These are phyloP conservation scores for Hyphopichia khmerensis DNA, from an alignment of 1,139 yeast genomes.

Conservation along the genomic window DNA sequence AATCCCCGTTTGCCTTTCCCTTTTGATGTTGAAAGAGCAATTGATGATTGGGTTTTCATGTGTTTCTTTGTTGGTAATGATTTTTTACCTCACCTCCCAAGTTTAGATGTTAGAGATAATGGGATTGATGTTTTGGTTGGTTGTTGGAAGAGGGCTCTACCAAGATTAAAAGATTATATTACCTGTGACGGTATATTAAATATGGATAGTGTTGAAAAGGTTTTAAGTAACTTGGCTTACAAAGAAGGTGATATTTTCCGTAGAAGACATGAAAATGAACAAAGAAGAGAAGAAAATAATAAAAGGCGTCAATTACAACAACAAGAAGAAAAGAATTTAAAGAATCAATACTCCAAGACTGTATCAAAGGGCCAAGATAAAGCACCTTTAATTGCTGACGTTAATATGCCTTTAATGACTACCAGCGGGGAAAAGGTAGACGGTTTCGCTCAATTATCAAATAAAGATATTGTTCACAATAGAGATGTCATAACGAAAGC, in stretches of 20 bases:
- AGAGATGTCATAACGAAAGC: slow-evolving; percentile 71
- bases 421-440: slow-evolving; percentile 68
- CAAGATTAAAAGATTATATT: slow-evolving; percentile 69
- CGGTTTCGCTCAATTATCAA: slow-evolving; percentile 61
- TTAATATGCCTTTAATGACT: slow-evolving; percentile 75
- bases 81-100: slow-evolving; percentile 95
- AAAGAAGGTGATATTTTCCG: slow-evolving; percentile 83
- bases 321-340: slow-evolving; percentile 39
- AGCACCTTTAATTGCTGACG: slow-evolving; percentile 71
- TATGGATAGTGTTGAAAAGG: slow-evolving; percentile 69
- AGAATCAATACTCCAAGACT: slow-evolving; percentile 31
- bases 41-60: slow-evolving; percentile 99
- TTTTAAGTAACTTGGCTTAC: slow-evolving; percentile 62
- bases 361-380: slow-evolving; percentile 67
- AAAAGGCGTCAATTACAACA: slow-evolving; percentile 56
- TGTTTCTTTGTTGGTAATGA: slow-evolving; percentile 99
- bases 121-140: slow-evolving; percentile 80
- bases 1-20: slow-evolving; percentile 70
- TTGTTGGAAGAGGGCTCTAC: slow-evolving; percentile 78
- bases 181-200: slow-evolving; percentile 88
- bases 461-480: slow-evolving; percentile 70
- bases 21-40: slow-evolving; percentile 89
- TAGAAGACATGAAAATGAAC: slow-evolving; percentile 65
- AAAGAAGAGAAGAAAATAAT: slow-evolving; percentile 59
- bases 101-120: slow-evolving; percentile 91